Conservation (phyloP, 148 eudicot genomes). For the Silene conica region DNA sequence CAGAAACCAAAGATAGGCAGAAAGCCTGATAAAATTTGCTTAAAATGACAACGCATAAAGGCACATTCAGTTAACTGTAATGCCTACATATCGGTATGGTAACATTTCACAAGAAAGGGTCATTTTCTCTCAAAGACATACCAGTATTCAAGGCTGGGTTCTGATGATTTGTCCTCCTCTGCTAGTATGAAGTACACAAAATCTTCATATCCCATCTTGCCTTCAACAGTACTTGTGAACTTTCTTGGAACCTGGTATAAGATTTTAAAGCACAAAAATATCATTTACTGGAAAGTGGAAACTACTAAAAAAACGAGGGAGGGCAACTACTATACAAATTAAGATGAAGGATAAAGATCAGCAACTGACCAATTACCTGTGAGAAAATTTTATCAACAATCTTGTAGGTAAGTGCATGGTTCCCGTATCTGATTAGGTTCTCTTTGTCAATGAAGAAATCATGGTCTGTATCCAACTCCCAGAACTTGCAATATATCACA, state of each 20-base stretch:
- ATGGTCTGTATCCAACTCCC: slow-evolving; percentile 97
- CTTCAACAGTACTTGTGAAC: slow-evolving; percentile 78
- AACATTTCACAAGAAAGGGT: not conserved
- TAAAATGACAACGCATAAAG: not conserved
- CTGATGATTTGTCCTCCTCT: slow-evolving; percentile 98
- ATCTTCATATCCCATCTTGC: slow-evolving; percentile 99
- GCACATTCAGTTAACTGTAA: not conserved
- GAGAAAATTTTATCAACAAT: slow-evolving; percentile 92
- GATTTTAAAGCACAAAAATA: slow-evolving; percentile 10
- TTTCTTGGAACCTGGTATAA: slow-evolving; percentile 68
- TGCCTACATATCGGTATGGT: not conserved
- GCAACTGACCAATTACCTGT: slow-evolving; percentile 49
- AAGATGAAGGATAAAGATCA: not conserved
- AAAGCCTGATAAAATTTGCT: not conserved
- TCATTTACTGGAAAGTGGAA: not conserved
- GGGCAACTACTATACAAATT: not conserved
- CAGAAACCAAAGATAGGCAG: slow-evolving; percentile 3
- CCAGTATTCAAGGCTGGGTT: slow-evolving; percentile 95
- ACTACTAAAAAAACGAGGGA: not conserved
- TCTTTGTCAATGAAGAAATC: slow-evolving; percentile 95
- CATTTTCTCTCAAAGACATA: slow-evolving; percentile 25
- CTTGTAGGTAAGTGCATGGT: slow-evolving; percentile 94
- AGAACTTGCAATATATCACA: slow-evolving; percentile 94
- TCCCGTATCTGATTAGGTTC: slow-evolving; percentile 91
- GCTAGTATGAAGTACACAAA: slow-evolving; percentile 92